phyloP scores from a whole-genome alignment of 306 rosid genomes.

The Trifolium repens region DNA sequence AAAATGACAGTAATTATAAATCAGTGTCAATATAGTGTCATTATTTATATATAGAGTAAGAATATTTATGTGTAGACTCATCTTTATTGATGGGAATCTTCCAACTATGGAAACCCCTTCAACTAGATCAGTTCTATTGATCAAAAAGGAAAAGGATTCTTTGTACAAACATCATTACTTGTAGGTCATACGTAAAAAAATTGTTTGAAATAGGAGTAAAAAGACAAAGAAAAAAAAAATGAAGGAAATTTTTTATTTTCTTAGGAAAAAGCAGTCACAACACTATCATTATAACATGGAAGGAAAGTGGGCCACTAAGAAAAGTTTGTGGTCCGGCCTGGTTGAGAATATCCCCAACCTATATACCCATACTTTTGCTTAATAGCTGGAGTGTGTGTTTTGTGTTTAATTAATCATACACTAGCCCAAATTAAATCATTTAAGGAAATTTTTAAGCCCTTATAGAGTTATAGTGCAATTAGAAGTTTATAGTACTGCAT shows the following conservation, averaged over 20 bases:
- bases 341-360: conserved; percentile 52
- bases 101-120: conserved; percentile 53
- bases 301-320: conserved; percentile 50
- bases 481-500: neutral
- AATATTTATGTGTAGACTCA: neutral
- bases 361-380: conserved; percentile 37
- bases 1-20: too few species aligned
- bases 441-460: conserved; percentile 2
- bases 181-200: conserved; percentile 21
- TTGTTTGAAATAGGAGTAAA: too few species aligned
- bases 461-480: neutral
- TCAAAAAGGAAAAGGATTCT: conserved; percentile 46
- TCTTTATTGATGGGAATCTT: conserved; percentile 74
- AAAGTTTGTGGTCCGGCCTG: conserved; percentile 51
- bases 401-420: conserved; percentile 42
- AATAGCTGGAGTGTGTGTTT: conserved; percentile 43
- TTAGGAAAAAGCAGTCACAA: neutral
- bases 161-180: conserved; percentile 59
- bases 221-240: neutral
- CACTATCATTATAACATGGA: conserved; percentile 57
- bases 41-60: too few species aligned
- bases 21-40: too few species aligned
- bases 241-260: conserved; percentile 5
- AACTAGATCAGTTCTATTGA: conserved; percentile 41
- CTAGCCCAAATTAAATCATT: conserved; percentile 30